Evolutionary conservation across 257 asterid genomes (phyloP), one percentile per base, ranked within the genome.

Genomic region (Plantago elongata): DNA sequence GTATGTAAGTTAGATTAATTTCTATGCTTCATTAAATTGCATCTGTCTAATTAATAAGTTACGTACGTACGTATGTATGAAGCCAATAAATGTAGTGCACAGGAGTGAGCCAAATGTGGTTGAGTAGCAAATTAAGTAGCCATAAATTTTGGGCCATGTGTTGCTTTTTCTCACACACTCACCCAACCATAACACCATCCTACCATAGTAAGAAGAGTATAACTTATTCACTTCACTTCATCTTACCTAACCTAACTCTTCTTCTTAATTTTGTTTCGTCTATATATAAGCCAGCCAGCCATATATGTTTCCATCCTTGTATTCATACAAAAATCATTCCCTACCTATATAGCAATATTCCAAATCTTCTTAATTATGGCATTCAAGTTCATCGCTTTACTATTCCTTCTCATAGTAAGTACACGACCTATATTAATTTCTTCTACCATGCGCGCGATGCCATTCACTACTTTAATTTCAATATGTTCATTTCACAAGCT

Each of bases 381-480:
- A 57, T 73, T 70, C 73, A 82, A 75, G 83, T 62, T 80, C 65
- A 79, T 63, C 38, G 7, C 77, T 51, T 62, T 83, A 16, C 68
- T 84, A 22, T 67, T 80, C 70, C 83, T 90, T 77, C 80, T 78
- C 6, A n/a, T n/a, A n/a, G 98, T 90, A 60, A 85, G 98, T 84
- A 38, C 58, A 34, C 45, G 4, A 54, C 52, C 9, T 10, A 22
- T 50, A 22, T 15, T 27, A 45, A 15, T 12, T 22, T 22, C 27
- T 22, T 22, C 27, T 22, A 22, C 27, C 27, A 22, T n/a, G n/a
- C n/a, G n/a, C n/a, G n/a, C n/a, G n/a, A n/a, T n/a, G n/a, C n/a
- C n/a, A n/a, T n/a, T n/a, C n/a, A n/a, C n/a, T n/a, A n/a, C n/a
- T n/a, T n/a, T n/a, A n/a, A n/a, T n/a, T n/a, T n/a, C n/a, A n/a